Evolutionary conservation across 2,329 filamentous ascomycete genomes (phyloP), one percentile per base, ranked within the genome.

Genomic region (Exserohilum turcica): DNA sequence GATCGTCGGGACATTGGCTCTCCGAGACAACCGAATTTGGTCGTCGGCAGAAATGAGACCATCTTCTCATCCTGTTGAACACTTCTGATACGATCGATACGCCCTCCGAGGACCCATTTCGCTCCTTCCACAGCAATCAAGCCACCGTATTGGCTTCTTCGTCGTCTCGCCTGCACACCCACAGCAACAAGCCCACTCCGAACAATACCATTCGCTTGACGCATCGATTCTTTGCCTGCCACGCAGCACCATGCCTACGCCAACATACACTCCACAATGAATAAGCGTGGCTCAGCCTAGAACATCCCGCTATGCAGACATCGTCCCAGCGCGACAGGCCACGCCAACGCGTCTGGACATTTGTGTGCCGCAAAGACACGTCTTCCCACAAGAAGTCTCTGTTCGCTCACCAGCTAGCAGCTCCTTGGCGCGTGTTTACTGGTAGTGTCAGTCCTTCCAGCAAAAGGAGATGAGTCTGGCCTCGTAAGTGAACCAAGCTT

Each of bases 1-100:
- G 40, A 54, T 50, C 40, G 24, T 35, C 48, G 43, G 36, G 36
- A 28, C 40, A 47, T 18, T 40, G 10, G 18, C 35, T 35, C 29
- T 16, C 39, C 51, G 21, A 36, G 21, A 38, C n/a, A 38, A 32
- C 21, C 29, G 16, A 12, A 10, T 6, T 46, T 4, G 19, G 8
- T 10, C 29, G 40, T 38, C 27, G 21, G 18, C 31, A 24, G 12
- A 44, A 28, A n/a, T 19, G 33, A 9, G 24, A 27, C 19, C 12
- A 21, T 28, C 28, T n/a, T 8, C 9, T 31, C 32, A 24, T 5
- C 28, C 2, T 45, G 21, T 13, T 29, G 19, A 19, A 47, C n/a
- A 19, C 15, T 27, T 16, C 35, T 13, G 18, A 21, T 39, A 12
- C 27, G 8, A 12, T 42, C 15, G 27, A 18, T 15, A 27, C 13